Base-by-base conservation (phyloP, 768 basidiomycete genomes). In the Lanmaoa pseudosensibilis region DNA sequence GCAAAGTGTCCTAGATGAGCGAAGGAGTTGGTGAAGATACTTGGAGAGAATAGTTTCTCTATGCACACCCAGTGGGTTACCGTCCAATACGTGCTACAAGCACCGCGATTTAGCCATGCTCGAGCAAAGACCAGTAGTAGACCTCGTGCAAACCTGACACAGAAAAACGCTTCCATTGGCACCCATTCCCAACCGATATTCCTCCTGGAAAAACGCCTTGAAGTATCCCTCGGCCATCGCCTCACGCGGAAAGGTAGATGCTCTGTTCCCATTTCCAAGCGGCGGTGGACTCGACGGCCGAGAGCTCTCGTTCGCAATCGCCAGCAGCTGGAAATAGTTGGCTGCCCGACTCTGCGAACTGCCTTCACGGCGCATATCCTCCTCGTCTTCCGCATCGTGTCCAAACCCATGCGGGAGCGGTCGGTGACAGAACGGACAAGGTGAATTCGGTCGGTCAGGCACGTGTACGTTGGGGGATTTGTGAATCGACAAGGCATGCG, bases 151-250 rank as follows among this genome's bases (percentile, higher is more conserved):
- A 56, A 92, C 92, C 79, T 91, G 90, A 64, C 92, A 95, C 4
- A 96, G 77, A 68, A 79, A 97, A 1, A 98, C 95, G 25, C 80
- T 88, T 2, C 96, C 95, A 65, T 94, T 93, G 0, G 94, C 94
- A 41, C 95, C 95, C 92, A 97, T 95, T 1, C 95, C 95, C 7
- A 98, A 78, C 56, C 87, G 83, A 58, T 81, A 85, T 61, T 95
- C 92, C 65, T 97, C 94, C 55, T 87, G 83, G 67, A 98, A 98
- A 76, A 96, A 98, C 0, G 91, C 81, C 61, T 87, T 83, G 74
- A 95, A 96, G 69, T 98, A 98, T 0, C 94, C 94, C 51, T 94
- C 88, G 0, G 93, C 92, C 88, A 92, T 89, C 33, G 81, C 78
- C 49, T 88, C 86, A 2, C 83, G 79, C 3, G 83, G 77, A 71